Percentiles rank a stretch among this genome's conserved stretches.
phyloP scores from a whole-genome alignment of 768 basidiomycete species.

The Boletus vermiculosoides region DNA sequence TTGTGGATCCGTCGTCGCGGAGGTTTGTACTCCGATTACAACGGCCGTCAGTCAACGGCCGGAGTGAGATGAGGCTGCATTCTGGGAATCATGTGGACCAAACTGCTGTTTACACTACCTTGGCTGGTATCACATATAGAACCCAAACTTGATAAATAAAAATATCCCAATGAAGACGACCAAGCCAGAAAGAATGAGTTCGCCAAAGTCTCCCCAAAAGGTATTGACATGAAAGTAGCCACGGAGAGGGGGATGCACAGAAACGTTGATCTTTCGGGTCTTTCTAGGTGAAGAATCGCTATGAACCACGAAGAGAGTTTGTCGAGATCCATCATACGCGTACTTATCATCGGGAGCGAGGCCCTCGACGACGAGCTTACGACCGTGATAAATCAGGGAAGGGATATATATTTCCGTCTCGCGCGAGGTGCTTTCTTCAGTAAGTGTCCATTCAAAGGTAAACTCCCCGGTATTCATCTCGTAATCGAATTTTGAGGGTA shows the following conservation, averaged over 20 bases:
- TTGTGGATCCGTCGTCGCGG: too few species aligned
- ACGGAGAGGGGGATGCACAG: conserved; percentile 51
- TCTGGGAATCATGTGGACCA: neutral
- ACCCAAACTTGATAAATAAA: conserved; percentile 28
- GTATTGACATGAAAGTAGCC: conserved; percentile 58
- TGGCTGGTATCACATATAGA: conserved; percentile 23
- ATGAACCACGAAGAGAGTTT: conserved; percentile 71
- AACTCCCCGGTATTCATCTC: conserved; percentile 74
- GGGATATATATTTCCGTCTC: conserved; percentile 88
- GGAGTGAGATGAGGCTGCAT: neutral
- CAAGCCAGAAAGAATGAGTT: conserved; percentile 30
- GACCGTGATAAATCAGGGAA: conserved; percentile 52
- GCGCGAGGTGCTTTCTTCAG: conserved; percentile 34
- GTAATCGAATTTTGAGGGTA: conserved; percentile 71
- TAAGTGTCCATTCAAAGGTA: conserved; percentile 56
- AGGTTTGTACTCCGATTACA: too few species aligned
- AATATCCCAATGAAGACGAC: conserved; percentile 34
- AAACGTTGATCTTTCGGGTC: conserved; percentile 51
- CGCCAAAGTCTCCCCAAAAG: conserved; percentile 60
- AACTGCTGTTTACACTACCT: neutral
- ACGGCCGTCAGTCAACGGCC: too few species aligned
- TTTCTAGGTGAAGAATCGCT: conserved; percentile 42
- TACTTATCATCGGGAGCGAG: conserved; percentile 51
- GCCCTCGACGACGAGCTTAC: conserved; percentile 58
- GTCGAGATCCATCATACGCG: conserved; percentile 59